Conservation (phyloP, 169 alveolate species). For the Perkinsus olseni region DNA sequence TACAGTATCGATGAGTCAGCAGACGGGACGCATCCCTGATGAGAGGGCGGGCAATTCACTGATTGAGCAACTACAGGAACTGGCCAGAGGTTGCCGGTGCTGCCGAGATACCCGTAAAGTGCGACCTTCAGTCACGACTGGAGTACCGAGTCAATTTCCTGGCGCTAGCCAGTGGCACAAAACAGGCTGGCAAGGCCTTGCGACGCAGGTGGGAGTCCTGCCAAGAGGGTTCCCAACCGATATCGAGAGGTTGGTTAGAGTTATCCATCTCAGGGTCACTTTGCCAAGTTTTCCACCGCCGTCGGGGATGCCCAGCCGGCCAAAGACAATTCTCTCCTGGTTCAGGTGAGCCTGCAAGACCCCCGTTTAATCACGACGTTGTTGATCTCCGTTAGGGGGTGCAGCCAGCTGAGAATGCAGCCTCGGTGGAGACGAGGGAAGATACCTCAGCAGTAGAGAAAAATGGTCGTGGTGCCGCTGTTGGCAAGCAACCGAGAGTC, state of each 20-base stretch:
- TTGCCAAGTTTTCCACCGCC: neutral
- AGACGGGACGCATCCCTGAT: no score
- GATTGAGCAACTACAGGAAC: no score
- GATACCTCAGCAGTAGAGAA: neutral
- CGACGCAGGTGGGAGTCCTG: neutral
- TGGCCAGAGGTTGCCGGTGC: no score
- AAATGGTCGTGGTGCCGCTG: neutral
- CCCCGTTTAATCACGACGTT: no score
- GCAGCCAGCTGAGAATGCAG: neutral
- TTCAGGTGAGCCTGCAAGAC: no score
- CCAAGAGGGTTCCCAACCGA: no score
- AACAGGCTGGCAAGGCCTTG: neutral
- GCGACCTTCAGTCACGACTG: neutral
- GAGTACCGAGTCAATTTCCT: neutral
- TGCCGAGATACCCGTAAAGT: no score
- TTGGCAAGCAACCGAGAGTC: neutral
- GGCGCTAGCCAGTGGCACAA: neutral
- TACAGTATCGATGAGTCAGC: no score
- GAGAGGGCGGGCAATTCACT: no score
- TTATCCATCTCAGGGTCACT: neutral
- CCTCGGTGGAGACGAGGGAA: neutral
- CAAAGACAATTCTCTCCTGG: no score
- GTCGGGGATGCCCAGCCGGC: no score
- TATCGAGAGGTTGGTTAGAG: neutral
- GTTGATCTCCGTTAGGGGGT: no score